phyloP scores from a whole-genome alignment of 225 moss, liverwort and hornwort genomes.

The Neckera pumila region DNA sequence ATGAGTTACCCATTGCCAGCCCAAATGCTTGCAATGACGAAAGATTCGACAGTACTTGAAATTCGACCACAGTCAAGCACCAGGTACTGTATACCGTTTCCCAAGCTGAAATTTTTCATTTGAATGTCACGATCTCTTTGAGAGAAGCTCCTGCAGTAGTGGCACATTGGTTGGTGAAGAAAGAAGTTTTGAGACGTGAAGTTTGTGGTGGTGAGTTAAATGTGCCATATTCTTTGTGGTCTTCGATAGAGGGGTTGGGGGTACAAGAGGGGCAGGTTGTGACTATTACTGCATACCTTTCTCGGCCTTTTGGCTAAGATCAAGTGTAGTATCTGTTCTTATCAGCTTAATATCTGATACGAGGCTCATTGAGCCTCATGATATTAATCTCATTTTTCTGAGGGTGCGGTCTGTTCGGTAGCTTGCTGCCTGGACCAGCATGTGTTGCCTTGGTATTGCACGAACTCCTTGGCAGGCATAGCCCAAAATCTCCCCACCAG shows the following conservation, averaged over 20 bases:
- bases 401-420: not conserved
- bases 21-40: not conserved
- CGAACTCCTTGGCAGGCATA: not conserved
- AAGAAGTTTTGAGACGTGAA: not conserved
- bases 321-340: constrained; percentile 83
- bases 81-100: not conserved
- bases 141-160: not conserved
- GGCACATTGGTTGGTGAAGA: not conserved
- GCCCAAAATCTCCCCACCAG: not conserved
- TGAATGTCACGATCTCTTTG: not conserved
- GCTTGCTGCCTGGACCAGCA: not conserved
- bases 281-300: constrained; percentile 4
- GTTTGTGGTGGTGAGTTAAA: not conserved
- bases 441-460: not conserved
- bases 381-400: constrained; percentile 35
- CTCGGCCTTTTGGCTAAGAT: constrained; percentile 90
- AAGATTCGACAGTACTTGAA: not conserved
- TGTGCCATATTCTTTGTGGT: not conserved
- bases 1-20: not conserved
- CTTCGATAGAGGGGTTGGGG: not conserved
- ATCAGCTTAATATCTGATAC: constrained; percentile 81
- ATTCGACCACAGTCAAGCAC: not conserved
- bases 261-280: not conserved
- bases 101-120: not conserved
- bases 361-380: constrained; percentile 36